These are phyloP conservation scores for Auriscalpium vulgare DNA, from an alignment of 768 basidiomycete genomes.

Conservation along the genomic window DNA sequence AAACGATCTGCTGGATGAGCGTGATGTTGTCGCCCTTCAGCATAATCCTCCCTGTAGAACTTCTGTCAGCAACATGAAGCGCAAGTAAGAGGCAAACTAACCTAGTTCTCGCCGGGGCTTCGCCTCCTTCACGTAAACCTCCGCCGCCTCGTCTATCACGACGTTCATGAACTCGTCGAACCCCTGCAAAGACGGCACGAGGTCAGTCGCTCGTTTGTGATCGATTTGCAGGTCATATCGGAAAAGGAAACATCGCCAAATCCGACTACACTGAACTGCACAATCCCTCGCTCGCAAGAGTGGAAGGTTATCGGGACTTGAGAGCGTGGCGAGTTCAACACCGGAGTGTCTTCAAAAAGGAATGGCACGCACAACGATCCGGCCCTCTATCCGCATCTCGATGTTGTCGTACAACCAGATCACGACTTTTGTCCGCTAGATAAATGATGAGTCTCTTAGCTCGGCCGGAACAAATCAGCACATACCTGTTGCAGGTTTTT, in stretches of 20 bases:
- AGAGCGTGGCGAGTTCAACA: constrained; percentile 32
- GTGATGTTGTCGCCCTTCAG: constrained; percentile 95
- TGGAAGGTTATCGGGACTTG: constrained; percentile 26
- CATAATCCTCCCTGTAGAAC: too few species aligned
- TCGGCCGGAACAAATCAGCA: neutral
- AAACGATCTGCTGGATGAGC: constrained; percentile 72
- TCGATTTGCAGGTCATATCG: neutral
- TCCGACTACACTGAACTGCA: neutral
- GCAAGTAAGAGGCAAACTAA: constrained; percentile 32
- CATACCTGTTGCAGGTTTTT: constrained; percentile 87
- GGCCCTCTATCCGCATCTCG: constrained; percentile 94
- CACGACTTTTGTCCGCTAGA: constrained; percentile 71
- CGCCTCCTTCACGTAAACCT: constrained; percentile 85
- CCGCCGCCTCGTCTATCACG: constrained; percentile 87
- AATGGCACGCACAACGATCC: constrained; percentile 74
- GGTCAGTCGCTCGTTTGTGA: neutral
- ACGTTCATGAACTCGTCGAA: constrained; percentile 99
- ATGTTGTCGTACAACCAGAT: constrained; percentile 97
- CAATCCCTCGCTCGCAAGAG: neutral
- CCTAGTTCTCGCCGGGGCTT: constrained; percentile 82
- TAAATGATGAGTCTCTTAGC: constrained; percentile 7
- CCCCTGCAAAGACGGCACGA: constrained; percentile 47
- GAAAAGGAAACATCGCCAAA: constrained; percentile 3
- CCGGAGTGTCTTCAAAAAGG: constrained; percentile 23
- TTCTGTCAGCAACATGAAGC: constrained; percentile 58